Evolutionary conservation across 225 moss, liverwort and hornwort species (phyloP), one percentile per base, ranked within the genome.

Genomic region (Sphagnum contortum): DNA sequence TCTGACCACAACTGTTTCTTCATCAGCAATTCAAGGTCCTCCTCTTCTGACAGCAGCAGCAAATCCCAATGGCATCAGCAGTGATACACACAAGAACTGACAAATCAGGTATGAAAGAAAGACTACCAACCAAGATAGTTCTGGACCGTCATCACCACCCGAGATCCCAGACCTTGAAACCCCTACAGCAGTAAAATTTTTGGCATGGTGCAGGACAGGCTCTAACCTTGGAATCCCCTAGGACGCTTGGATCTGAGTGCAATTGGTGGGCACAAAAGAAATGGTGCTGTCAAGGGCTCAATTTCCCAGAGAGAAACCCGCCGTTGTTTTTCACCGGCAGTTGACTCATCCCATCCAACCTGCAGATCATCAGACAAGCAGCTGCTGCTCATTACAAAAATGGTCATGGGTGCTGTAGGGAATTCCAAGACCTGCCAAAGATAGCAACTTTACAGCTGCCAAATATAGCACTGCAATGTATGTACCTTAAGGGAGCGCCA

Each of bases 291-390:
- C 72, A 94, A 70, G 10, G 94, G 94, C 74, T 94, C 94, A 49
- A 94, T 88, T 76, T 94, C 94, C 94, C 94, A 94, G 64, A 91
- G 45, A 3, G 94, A 94, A 44, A 94, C 94, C 54, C 91, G 87
- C 55, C 80, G 83, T 63, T 94, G 94, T 62, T 91, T 88, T 70
- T 94, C 94, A 60, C 94, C 94, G 61, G 94, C 94, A 29, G 94
- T 89, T 9, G 94, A 94, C 68, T 91, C 94, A 68, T 94, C 94
- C 94, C 94, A 94, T 54, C 89, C 91, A 68, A 94, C 94, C 94
- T 94, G 78, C 74, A 77, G 47, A 68, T 57, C 45, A 66, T 68
- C 49, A 58, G 10, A 48, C 64, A 12, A 29, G 29, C 29, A 29
- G 29, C 29, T 29, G 29, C 29, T 29, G 29, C 29, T 29, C 29